Evolutionary conservation across 2,329 filamentous ascomycete species (phyloP).

Genomic region (Balansia obtecta): DNA sequence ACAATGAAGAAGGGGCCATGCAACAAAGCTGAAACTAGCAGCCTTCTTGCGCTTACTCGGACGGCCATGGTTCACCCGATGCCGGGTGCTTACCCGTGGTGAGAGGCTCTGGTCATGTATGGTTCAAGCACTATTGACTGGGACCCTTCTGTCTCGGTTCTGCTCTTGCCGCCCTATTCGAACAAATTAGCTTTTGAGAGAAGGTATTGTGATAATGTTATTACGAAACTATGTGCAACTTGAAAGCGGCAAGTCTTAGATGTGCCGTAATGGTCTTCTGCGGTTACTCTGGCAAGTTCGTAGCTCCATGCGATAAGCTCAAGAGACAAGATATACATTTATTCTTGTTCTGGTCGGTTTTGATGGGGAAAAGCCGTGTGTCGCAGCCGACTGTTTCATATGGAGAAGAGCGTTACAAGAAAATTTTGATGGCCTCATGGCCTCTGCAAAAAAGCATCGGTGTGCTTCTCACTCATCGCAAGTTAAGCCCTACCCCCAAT

Average conservation of each 20-base stretch:
- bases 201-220: not conserved
- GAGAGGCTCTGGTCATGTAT: not conserved
- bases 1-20: not conserved
- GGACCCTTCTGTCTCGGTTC: slow-evolving; percentile 3
- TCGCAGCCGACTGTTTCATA: slow-evolving; percentile 3
- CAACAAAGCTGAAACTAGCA: not conserved
- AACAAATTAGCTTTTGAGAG: no score
- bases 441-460: slow-evolving; percentile 1
- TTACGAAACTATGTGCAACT: not conserved
- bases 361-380: not conserved
- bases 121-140: slow-evolving; percentile 2
- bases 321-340: slow-evolving; percentile 4
- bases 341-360: slow-evolving; percentile 1
- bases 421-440: slow-evolving; percentile 1
- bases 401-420: slow-evolving; percentile 4
- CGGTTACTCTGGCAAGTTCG: slow-evolving; percentile 3
- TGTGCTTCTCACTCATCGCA: slow-evolving; percentile 3
- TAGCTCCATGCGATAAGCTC: slow-evolving; percentile 1
- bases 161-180: not conserved
- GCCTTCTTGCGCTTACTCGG: slow-evolving; percentile 3
- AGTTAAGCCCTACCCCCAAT: not conserved
- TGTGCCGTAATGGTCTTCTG: not conserved
- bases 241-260: not conserved
- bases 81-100: slow-evolving; percentile 4
- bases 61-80: slow-evolving; percentile 5